Percentiles rank a stretch among this genome's conserved stretches.
These are phyloP conservation scores for Albizia julibrissin DNA, from an alignment of 306 rosid genomes.

Conservation along the genomic window DNA sequence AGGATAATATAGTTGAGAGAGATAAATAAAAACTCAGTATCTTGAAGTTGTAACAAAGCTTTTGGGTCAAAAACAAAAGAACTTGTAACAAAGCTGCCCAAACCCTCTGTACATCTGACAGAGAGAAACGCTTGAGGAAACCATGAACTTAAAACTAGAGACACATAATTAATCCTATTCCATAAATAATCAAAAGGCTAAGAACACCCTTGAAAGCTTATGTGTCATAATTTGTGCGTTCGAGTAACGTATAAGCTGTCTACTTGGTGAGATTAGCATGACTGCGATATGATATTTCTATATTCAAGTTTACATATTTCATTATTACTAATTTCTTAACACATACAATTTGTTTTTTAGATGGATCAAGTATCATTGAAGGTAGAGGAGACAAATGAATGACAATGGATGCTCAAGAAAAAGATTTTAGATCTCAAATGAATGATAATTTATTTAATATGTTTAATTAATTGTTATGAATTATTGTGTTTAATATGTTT, in stretches of 20 bases:
- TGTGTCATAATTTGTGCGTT: background rate
- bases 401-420: no score
- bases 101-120: background rate
- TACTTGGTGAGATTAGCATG: background rate
- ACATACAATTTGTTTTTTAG: no score
- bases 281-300: background rate
- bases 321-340: no score
- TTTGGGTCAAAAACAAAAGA: background rate
- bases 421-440: no score
- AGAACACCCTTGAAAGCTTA: background rate
- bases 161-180: background rate
- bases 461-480: no score
- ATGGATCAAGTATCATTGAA: no score
- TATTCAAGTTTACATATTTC: no score
- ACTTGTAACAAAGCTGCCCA: background rate
- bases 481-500: no score
- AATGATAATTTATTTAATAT: no score
- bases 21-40: background rate
- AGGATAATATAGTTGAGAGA: background rate
- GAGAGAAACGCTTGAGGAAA: conserved; percentile 5
- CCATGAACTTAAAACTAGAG: background rate
- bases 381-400: no score
- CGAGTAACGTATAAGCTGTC: background rate
- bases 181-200: background rate
- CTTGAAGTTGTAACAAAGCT: background rate